Evolutionary conservation across 176 grass and related monocot species (phyloP).

Genomic region (Zea mays): DNA sequence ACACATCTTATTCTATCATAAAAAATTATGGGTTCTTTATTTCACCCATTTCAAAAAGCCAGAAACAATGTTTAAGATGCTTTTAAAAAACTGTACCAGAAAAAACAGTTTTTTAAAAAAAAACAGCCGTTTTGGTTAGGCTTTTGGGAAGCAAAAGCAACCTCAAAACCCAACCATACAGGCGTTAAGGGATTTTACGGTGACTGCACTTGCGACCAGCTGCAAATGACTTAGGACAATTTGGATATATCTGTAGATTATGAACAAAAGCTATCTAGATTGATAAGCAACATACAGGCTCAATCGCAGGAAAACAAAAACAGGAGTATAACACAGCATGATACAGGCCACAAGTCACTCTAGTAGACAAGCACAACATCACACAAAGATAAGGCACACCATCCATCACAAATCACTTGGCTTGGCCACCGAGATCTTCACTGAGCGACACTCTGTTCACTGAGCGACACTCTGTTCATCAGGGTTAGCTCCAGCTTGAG

Average conservation of each 20-base stretch:
- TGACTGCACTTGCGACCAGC: too few relatives aligned
- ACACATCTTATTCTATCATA: too few relatives aligned
- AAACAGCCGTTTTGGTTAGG: too few relatives aligned
- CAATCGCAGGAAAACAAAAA: slow-evolving; percentile 16
- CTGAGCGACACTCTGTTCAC: slow-evolving; percentile 22
- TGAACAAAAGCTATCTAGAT: slow-evolving; percentile 42
- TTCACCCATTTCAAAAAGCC: too few relatives aligned
- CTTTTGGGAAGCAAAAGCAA: too few relatives aligned
- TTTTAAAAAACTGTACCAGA: too few relatives aligned
- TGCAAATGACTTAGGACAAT: not conserved
- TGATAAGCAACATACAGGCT: slow-evolving; percentile 28
- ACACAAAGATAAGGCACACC: slow-evolving; percentile 28
- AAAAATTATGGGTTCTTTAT: too few relatives aligned
- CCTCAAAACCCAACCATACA: too few relatives aligned
- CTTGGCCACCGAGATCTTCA: not conserved
- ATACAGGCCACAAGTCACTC: slow-evolving; percentile 39
- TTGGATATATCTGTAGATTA: slow-evolving; percentile 33
- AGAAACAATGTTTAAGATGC: too few relatives aligned
- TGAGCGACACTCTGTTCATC: slow-evolving; percentile 26
- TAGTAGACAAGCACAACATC: slow-evolving; percentile 30
- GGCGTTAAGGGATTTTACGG: too few relatives aligned
- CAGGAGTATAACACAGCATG: slow-evolving; percentile 29
- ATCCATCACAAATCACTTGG: slow-evolving; percentile 40
- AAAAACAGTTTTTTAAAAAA: too few relatives aligned
- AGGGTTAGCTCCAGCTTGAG: slow-evolving; percentile 7